Evolutionary conservation across 2,329 filamentous ascomycete genomes (phyloP), one percentile per base, ranked within the genome.

Genomic region (Diaporthe ampelina): DNA sequence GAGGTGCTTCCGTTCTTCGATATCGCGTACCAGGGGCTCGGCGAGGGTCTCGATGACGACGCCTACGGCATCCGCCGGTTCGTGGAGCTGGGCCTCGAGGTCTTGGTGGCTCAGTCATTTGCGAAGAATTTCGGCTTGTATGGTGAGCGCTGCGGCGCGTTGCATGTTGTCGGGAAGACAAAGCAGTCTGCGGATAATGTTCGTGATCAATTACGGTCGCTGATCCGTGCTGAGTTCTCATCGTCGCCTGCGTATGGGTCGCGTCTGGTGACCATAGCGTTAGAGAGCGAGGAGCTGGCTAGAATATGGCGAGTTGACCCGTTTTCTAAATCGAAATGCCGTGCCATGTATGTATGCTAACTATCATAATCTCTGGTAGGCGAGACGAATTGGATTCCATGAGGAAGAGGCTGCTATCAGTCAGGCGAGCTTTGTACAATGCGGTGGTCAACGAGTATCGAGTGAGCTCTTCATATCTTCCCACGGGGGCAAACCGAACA

Each of bases 121-220:
- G 81, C 82, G n/a, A 84, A 84, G 78, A 84, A 83, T 73, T 83
- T 84, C 75, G 83, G 78, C 0, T 67, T 84, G 1, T 84, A 84
- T 63, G 82, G 83, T 1, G 81, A 84, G 76, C 77, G 83, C 17
- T 79, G 78, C 32, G 83, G 82, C 1, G 81, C 79, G 3, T 75
- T 82, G 4, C 81, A 82, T 67, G 75, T 79, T 3, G 77, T 81
- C n/a, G 59, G 59, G 9, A 63, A 45, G 59, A 63, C 59, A 7
- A 63, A 4, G 24, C 24, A 63, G 24, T 63, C 59, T 2, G 73
- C 77, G 6, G 65, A 54, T 15, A 79, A 78, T 56, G 78, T 81
- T 1, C 76, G 77, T 43, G 81, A 81, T 43, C 78, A 80, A 56
- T 65, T 81, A 52, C 72, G 81, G 4, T 78, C 76, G 50, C 74